Percentiles rank a stretch among this genome's conserved stretches.
Evolutionary conservation across 163 green algal species (phyloP).

Genomic region (Chlorella variabilis): DNA sequence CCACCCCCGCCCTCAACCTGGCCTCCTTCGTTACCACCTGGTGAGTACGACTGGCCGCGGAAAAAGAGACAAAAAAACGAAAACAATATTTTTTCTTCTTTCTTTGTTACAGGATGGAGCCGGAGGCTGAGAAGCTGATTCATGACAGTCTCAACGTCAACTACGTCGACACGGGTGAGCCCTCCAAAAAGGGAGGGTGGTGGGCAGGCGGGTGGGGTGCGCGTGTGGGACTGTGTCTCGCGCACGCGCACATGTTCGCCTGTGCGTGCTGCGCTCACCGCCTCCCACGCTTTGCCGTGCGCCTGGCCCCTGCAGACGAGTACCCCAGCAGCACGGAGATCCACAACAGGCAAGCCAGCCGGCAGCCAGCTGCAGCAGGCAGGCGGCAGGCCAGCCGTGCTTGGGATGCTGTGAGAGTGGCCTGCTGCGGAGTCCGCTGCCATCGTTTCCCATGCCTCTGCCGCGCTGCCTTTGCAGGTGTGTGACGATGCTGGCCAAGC

Average conservation of each 20-base stretch:
- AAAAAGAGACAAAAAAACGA: not conserved
- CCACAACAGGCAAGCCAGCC: slow-evolving; percentile 53
- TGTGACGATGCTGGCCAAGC: slow-evolving; percentile 71
- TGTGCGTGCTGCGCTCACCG: not conserved
- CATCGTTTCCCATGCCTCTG: too few species aligned
- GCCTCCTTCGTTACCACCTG: slow-evolving; percentile 71
- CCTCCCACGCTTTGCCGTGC: not conserved
- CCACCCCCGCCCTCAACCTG: slow-evolving; percentile 62
- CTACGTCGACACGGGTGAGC: slow-evolving; percentile 61
- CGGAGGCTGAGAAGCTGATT: slow-evolving; percentile 68
- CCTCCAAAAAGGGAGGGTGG: slow-evolving; percentile 16
- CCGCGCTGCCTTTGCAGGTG: too few species aligned
- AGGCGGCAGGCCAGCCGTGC: not conserved
- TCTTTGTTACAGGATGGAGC: slow-evolving; percentile 61
- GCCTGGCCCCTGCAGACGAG: slow-evolving; percentile 38
- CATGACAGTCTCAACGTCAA: slow-evolving; percentile 69
- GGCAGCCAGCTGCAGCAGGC: too few species aligned
- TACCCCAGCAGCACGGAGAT: slow-evolving; percentile 75
- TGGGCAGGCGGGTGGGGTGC: not conserved
- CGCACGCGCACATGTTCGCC: too few species aligned
- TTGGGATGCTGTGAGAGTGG: too few species aligned
- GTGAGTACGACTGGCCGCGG: not conserved
- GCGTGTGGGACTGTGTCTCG: too few species aligned
- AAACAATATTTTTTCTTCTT: not conserved
- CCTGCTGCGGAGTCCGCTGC: too few species aligned